phyloP scores from a whole-genome alignment of 768 basidiomycete species.

The Kwoniella heveanensis region DNA sequence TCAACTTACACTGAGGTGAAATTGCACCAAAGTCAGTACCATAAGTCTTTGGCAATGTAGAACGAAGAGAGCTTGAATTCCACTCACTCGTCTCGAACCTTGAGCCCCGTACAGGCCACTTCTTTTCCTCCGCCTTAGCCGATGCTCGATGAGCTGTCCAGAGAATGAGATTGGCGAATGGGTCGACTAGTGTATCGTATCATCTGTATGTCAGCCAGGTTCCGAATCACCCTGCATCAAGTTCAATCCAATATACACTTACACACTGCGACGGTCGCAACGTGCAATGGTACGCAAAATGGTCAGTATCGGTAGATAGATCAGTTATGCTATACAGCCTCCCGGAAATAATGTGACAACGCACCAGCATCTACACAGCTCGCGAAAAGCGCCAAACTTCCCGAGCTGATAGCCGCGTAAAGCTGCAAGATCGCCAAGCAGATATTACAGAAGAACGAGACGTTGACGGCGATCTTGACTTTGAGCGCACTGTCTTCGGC shows the following conservation, averaged over 20 bases:
- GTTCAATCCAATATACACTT: too few species aligned
- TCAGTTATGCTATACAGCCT: too few species aligned
- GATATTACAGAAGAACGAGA: slow-evolving; percentile 77
- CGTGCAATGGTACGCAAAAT: not conserved
- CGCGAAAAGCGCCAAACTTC: slow-evolving; percentile 82
- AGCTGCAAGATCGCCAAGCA: slow-evolving; percentile 63
- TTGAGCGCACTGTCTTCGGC: slow-evolving; percentile 69
- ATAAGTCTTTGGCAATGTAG: too few species aligned
- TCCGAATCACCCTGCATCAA: too few species aligned
- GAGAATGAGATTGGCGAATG: slow-evolving; percentile 57
- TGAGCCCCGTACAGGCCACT: slow-evolving; percentile 92
- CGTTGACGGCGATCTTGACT: slow-evolving; percentile 86
- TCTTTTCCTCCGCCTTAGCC: slow-evolving; percentile 69
- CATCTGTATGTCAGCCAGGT: too few species aligned
- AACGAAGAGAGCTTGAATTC: too few species aligned
- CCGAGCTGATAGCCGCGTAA: slow-evolving; percentile 84
- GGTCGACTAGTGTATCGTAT: slow-evolving; percentile 43
- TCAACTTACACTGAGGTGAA: slow-evolving; percentile 25
- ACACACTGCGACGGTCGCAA: slow-evolving; percentile 32
- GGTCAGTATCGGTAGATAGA: too few species aligned
- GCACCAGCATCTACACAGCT: slow-evolving; percentile 80
- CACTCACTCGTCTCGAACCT: slow-evolving; percentile 69
- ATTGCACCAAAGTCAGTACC: not conserved
- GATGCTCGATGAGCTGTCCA: slow-evolving; percentile 78
- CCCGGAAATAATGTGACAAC: slow-evolving; percentile 26